phyloP scores from a whole-genome alignment of 345 rosid species.

The Syzygium aqueum region DNA sequence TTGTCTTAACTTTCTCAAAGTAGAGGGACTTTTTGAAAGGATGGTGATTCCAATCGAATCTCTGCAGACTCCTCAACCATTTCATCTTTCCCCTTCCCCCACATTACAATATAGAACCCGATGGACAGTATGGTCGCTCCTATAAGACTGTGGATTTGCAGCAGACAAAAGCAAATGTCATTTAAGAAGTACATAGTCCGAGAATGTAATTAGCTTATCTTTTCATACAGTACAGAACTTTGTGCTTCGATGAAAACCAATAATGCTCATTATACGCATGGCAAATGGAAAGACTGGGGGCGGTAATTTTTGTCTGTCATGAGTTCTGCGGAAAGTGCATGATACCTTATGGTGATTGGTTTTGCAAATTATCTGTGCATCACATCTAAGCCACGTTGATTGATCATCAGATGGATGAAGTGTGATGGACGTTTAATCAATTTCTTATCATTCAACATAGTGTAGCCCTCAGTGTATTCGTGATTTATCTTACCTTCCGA shows the following conservation, averaged over 20 bases:
- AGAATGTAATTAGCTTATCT: neutral
- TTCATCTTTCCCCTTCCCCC: constrained; percentile 28
- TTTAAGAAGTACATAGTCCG: neutral
- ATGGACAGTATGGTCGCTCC: constrained; percentile 17
- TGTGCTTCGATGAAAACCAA: neutral
- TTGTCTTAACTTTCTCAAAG: constrained; percentile 4
- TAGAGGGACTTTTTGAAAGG: constrained; percentile 11
- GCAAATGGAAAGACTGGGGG: neutral
- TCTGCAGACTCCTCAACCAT: neutral
- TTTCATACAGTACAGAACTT: neutral
- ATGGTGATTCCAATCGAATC: neutral
- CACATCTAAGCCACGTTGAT: neutral
- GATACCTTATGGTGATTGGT: too few relatives aligned
- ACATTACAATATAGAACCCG: constrained; percentile 24
- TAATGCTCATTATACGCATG: neutral
- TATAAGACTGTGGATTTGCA: constrained; percentile 8
- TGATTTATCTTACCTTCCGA: neutral
- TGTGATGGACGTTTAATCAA: neutral
- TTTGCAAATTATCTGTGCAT: neutral
- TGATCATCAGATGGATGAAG: neutral
- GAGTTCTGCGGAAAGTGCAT: too few relatives aligned
- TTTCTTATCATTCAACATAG: neutral
- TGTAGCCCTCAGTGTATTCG: neutral
- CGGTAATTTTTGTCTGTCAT: too few relatives aligned
- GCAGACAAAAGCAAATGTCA: neutral